These are phyloP conservation scores for Acacia confusa DNA, from an alignment of 306 rosid genomes.

Conservation along the genomic window DNA sequence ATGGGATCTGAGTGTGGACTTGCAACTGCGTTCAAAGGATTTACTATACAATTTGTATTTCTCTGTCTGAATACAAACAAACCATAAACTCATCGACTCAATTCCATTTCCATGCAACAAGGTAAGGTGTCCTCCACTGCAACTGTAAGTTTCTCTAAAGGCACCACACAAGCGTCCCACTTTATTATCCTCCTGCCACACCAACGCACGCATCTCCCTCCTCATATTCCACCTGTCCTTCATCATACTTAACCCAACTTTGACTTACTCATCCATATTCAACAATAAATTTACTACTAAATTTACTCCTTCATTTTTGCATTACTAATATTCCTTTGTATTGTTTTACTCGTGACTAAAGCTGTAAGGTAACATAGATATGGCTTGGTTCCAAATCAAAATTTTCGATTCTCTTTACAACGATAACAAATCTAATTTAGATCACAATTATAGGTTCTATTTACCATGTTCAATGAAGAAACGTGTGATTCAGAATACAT, in stretches of 20 bases:
- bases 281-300: background rate
- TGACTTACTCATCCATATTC: background rate
- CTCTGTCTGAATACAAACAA: background rate
- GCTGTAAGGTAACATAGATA: background rate
- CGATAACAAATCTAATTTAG: background rate
- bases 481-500: background rate
- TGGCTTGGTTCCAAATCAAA: background rate
- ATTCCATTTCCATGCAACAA: background rate
- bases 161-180: background rate
- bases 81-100: background rate
- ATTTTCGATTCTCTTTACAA: background rate
- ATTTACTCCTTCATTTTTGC: background rate
- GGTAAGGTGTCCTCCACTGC: background rate
- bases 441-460: background rate
- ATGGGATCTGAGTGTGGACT: background rate
- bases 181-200: background rate
- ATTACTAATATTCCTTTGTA: background rate
- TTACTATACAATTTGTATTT: background rate
- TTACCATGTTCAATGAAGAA: background rate
- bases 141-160: background rate
- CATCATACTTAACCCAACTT: background rate
- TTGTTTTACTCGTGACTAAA: background rate
- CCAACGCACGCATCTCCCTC: background rate
- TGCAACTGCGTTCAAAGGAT: background rate
- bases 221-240: background rate